Evolutionary conservation across 768 basidiomycete species (phyloP).

Genomic region (Tulasnella sp.): DNA sequence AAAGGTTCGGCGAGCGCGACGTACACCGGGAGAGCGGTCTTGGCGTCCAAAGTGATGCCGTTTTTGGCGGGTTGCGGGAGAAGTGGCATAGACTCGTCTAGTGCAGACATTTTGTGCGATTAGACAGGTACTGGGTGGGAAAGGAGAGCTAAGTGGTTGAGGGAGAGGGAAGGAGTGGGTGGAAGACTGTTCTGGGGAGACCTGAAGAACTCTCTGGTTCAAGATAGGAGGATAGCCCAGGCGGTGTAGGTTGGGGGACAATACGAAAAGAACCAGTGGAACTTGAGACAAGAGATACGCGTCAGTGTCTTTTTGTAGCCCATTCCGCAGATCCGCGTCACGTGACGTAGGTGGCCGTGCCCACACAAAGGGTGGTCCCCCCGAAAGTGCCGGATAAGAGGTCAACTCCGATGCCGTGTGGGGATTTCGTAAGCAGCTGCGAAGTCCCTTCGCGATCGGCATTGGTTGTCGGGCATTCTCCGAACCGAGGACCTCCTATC

Average conservation of each 20-base stretch:
- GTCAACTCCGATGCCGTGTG: neutral
- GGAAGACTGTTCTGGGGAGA: neutral
- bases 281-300: neutral
- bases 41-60: neutral
- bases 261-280: neutral
- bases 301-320: neutral
- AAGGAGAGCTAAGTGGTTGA: neutral
- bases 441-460: neutral
- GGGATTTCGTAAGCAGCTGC: neutral
- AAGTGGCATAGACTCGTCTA: neutral
- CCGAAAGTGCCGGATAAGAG: neutral
- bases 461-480: neutral
- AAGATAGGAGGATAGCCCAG: neutral
- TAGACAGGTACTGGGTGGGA: too few relatives aligned
- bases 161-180: neutral
- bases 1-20: neutral
- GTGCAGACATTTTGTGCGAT: neutral
- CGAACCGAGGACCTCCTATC: neutral
- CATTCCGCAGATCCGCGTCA: neutral
- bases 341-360: neutral
- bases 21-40: neutral
- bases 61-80: neutral
- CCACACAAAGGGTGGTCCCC: neutral
- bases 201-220: neutral
- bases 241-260: neutral